Conservation (phyloP, 208 protist genomes). For the Acanthamoeba sp. region DNA sequence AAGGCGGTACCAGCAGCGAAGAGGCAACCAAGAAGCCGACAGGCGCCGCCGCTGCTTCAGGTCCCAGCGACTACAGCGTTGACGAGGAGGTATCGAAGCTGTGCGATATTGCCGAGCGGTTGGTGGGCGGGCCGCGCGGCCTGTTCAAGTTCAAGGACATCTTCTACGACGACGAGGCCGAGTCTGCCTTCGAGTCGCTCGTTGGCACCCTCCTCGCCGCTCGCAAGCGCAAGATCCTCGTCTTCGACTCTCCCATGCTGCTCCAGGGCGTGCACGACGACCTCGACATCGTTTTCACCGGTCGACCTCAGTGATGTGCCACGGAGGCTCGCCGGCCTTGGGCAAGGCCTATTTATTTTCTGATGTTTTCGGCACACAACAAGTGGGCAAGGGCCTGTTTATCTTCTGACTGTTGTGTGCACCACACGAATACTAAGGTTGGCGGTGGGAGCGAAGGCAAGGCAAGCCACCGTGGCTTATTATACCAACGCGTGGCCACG, state of each 20-base stretch:
- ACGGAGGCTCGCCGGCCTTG: too few species aligned
- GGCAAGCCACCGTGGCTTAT: too few species aligned
- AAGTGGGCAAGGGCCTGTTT: too few species aligned
- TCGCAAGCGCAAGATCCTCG: constrained; percentile 28
- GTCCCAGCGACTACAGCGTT: constrained; percentile 62
- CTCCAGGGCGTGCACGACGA: constrained; percentile 69
- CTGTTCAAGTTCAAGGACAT: constrained; percentile 67
- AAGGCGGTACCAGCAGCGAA: neutral
- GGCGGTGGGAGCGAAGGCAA: too few species aligned
- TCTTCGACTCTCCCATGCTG: constrained; percentile 43
- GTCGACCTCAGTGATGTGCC: too few species aligned
- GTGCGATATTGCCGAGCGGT: constrained; percentile 24
- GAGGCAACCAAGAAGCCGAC: neutral
- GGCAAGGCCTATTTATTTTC: too few species aligned
- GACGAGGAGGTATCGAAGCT: constrained; percentile 70
- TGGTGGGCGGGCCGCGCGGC: neutral
- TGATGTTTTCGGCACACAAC: too few species aligned
- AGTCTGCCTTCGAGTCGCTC: constrained; percentile 52
- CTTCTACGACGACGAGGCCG: constrained; percentile 45
- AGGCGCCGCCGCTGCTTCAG: neutral
- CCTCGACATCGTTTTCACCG: constrained; percentile 36
- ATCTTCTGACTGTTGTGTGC: too few species aligned
- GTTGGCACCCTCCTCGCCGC: constrained; percentile 66
- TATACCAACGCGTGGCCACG: too few species aligned
- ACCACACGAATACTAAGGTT: too few species aligned